Evolutionary conservation across 192 early-diverging fungal genomes (phyloP), one percentile per base, ranked within the genome.

Genomic region (Mortierella hygrophila): DNA sequence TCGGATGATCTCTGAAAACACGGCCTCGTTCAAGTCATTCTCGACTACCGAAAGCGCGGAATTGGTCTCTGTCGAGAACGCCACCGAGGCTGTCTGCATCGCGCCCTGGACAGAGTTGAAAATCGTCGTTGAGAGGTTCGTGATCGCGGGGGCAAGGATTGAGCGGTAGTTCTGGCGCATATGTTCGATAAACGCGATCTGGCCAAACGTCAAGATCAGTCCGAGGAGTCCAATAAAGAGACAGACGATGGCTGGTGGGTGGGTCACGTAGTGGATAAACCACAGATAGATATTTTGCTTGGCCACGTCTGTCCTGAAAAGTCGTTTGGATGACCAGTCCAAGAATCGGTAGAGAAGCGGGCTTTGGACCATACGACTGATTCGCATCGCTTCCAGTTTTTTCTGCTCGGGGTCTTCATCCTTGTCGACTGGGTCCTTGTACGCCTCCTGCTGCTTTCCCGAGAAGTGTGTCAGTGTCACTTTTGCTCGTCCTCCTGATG

Each of bases 191-290:
- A 89, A 26, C 6, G 75, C 65, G 26, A 88, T 49, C 77, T 89
- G 85, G 15, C 74, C 41, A 41, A 78, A 82, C 20, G 82, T 60
- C 11, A 87, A 37, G 2, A 71, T 8, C 9, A 89, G 23, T 0
- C 89, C 85, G 2, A 81, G 40, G 5, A 82, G 26, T 1, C 86
- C 89, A 40, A 89, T 63, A 6, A 77, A 4, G 20, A 89, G 77
- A 65, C 85, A 88, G 8, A 73, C 49, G 1, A 88, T 29, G 8
- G 82, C 86, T n/a, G 71, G 73, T 32, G 75, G 75, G 11, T 81
- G 69, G 1, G 72, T 20, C 35, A 88, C 77, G 21, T 82, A 89
- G 40, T 74, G 63, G 11, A 75, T 65, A 44, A 85, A 89, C 89
- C 89, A 89, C 20, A 79, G 46, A 52, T 70, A 88, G 15, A 85